phyloP scores from a whole-genome alignment of 2,329 filamentous ascomycete genomes.

The Karstenula rhodostoma region DNA sequence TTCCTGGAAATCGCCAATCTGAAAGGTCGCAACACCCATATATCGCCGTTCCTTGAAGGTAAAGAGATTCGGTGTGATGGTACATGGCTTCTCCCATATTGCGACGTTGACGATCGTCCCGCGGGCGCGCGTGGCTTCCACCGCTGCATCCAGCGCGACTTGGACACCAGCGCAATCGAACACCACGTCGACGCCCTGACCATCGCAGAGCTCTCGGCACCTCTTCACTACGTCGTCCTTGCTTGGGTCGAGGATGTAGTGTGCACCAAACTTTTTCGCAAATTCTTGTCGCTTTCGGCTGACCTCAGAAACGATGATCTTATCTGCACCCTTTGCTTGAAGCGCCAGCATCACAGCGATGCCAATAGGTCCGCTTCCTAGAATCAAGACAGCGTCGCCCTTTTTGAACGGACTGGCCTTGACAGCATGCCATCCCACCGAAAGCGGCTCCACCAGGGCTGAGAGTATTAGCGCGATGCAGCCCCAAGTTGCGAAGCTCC shows the following conservation, averaged over 20 bases:
- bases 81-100: conserved; percentile 63
- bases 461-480: neutral
- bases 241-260: conserved; percentile 60
- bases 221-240: conserved; percentile 57
- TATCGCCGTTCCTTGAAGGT: conserved; percentile 63
- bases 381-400: conserved; percentile 57
- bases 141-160: conserved; percentile 57
- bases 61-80: conserved; percentile 59
- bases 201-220: conserved; percentile 55
- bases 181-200: conserved; percentile 58
- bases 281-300: conserved; percentile 58
- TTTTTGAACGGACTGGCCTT: conserved; percentile 59
- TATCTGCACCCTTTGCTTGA: conserved; percentile 52
- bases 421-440: conserved; percentile 65
- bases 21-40: conserved; percentile 62
- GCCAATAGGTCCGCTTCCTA: conserved; percentile 50
- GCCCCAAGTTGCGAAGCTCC: conserved; percentile 4
- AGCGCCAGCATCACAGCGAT: conserved; percentile 57
- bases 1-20: conserved; percentile 60
- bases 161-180: conserved; percentile 65
- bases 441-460: conserved; percentile 63
- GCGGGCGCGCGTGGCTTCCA: conserved; percentile 58
- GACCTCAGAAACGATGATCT: conserved; percentile 64
- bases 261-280: conserved; percentile 60
- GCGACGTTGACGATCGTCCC: conserved; percentile 65